Evolutionary conservation across 208 protist species (phyloP), one percentile per base, ranked within the genome.

Genomic region (Trypanosoma scelopori): DNA sequence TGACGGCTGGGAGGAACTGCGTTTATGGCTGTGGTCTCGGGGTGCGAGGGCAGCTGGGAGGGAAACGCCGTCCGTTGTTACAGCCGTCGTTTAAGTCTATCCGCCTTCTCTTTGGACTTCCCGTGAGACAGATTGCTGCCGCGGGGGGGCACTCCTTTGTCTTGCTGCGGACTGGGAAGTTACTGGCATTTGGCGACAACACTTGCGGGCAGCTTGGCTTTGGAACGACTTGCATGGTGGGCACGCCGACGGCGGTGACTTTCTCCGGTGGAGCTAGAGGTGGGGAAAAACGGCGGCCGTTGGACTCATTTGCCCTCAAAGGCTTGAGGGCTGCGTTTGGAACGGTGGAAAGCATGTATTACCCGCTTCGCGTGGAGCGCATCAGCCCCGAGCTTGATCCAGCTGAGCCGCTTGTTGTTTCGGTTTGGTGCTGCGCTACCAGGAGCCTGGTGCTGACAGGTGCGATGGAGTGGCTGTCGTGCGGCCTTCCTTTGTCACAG

Each of bases 171-270:
- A 92, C 82, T 9, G 86, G 86, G 9, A 80, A 81, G 39, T 72
- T 95, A 27, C 76, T 92, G 22, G 85, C 83, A 5, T 95, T 91
- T 66, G 89, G 89, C 25, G 83, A 90, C 57, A 94, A 94, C 70
- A 76, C 67, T 22, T 83, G 78, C 48, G 89, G 89, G 5, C 89
- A 94, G 65, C 72, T 94, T 55, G 89, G 89, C 18, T 52, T 91
- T 23, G 89, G 89, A 30, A 74, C 83, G 60, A 89, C 81, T 16
- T 60, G 71, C 30, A 75, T 73, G 1, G 75, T 80, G 11, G 45
- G 55, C 18, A 65, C 52, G 18, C 84, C 84, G 13, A 80, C 70
- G n/a, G 56, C 74, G 1, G 80, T 84, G 3, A 47, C 50, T 39
- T 76, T 87, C 55, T 35, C 58, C 12, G 13, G 2, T 35, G 42